Conservation (phyloP, 805 yeast genomes). For the Pichia paraexigua region DNA sequence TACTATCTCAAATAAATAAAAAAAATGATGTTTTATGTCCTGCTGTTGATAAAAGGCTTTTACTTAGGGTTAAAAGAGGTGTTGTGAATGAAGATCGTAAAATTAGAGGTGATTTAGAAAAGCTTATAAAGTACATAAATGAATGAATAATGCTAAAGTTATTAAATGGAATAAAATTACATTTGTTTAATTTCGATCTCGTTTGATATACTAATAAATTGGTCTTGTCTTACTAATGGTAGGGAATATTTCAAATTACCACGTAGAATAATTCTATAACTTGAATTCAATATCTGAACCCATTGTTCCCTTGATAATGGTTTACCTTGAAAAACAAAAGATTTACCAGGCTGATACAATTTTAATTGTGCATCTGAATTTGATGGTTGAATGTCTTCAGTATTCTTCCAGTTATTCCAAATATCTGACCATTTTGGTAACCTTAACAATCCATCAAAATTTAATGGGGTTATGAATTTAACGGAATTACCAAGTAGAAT, state of each 20-base stretch:
- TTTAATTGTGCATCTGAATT: constrained; percentile 26
- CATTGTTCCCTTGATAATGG: constrained; percentile 23
- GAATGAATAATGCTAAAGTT: not conserved
- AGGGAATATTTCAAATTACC: constrained; percentile 27
- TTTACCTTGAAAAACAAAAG: constrained; percentile 21
- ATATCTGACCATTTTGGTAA: constrained; percentile 13
- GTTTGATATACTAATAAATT: constrained; percentile 25
- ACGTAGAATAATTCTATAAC: constrained; percentile 24
- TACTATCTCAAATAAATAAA: constrained; percentile 24
- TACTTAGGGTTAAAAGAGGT: constrained; percentile 26
- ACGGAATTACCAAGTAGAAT: constrained; percentile 27
- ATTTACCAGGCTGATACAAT: constrained; percentile 22
- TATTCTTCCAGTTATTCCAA: constrained; percentile 19
- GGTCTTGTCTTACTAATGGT: constrained; percentile 21
- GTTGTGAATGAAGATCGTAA: constrained; percentile 18
- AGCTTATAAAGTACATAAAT: constrained; percentile 29
- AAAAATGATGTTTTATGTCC: constrained; percentile 41
- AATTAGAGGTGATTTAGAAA: constrained; percentile 37
- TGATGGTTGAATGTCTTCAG: constrained; percentile 6
- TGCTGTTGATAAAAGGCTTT: constrained; percentile 41
- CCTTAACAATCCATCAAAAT: constrained; percentile 22
- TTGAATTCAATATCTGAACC: constrained; percentile 22
- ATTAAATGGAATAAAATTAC: not conserved
- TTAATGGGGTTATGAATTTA: constrained; percentile 25
- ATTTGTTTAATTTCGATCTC: constrained; percentile 19